Conservation (phyloP, 1,284 basidiomycete genomes). For the Microstroma glucosiphilum region DNA sequence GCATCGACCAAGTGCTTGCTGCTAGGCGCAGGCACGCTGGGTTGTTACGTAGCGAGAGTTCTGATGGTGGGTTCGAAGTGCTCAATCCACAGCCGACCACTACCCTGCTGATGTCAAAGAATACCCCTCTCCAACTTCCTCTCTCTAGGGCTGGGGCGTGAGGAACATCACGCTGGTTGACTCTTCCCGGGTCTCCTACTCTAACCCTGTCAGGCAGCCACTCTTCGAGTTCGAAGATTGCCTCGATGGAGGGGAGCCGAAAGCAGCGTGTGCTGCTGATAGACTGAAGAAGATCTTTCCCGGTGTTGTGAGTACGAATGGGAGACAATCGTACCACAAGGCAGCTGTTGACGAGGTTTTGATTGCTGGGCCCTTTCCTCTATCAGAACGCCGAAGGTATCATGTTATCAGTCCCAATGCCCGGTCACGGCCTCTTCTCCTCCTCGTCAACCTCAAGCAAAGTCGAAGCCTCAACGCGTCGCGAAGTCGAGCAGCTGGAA, state of each 20-base stretch:
- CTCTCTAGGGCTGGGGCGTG: slow-evolving; percentile 67
- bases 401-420: slow-evolving; percentile 86
- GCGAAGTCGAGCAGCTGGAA: slow-evolving; percentile 69
- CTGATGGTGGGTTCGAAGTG: slow-evolving; percentile 54
- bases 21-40: slow-evolving; percentile 89
- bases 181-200: slow-evolving; percentile 83
- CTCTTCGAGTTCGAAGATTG: slow-evolving; percentile 93
- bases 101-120: background rate
- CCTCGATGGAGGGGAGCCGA: slow-evolving; percentile 83
- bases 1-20: slow-evolving; percentile 72
- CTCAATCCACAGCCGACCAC: background rate
- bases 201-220: slow-evolving; percentile 93
- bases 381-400: slow-evolving; percentile 64
- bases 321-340: background rate
- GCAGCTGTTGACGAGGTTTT: background rate
- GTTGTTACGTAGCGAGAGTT: slow-evolving; percentile 92
- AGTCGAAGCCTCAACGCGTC: slow-evolving; percentile 58
- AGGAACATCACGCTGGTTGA: slow-evolving; percentile 88
- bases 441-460: slow-evolving; percentile 52
- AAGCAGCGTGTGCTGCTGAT: slow-evolving; percentile 86
- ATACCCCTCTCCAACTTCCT: background rate
- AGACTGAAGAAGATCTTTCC: slow-evolving; percentile 82
- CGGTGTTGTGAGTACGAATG: slow-evolving; percentile 61
- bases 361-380: slow-evolving; percentile 56
- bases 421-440: slow-evolving; percentile 63